A percentile compares a stretch with the other conserved stretches of the same genome.
These are phyloP conservation scores for Dendrocalamus sinicus DNA, from an alignment of 176 grass and related monocot species.

Conservation along the genomic window DNA sequence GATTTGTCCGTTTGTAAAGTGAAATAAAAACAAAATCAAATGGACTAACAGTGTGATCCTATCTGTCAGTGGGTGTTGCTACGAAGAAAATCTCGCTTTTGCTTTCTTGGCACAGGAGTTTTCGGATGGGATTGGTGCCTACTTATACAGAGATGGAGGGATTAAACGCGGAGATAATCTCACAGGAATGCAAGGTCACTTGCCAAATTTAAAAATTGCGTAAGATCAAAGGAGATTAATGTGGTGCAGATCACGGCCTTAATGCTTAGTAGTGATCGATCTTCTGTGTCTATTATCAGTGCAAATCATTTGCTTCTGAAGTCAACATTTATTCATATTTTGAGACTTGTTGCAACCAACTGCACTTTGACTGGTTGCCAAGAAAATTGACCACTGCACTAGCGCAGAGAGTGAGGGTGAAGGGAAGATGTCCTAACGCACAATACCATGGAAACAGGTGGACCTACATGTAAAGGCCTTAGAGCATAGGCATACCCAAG, in stretches of 20 bases:
- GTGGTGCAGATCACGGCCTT: conserved; percentile 45
- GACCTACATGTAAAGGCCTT: background rate
- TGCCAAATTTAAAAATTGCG: conserved; percentile 41
- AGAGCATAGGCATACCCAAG: background rate
- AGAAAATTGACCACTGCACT: background rate
- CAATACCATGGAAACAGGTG: background rate
- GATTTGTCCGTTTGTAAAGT: background rate
- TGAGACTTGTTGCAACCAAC: background rate
- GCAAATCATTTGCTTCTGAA: background rate
- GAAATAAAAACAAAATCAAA: background rate
- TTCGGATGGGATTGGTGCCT: background rate
- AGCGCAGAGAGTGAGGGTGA: background rate
- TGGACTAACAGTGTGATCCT: background rate
- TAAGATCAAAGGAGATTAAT: conserved; percentile 45
- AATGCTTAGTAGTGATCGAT: conserved; percentile 24
- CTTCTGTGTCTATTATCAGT: background rate
- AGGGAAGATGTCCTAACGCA: background rate
- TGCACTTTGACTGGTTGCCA: background rate
- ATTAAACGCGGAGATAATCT: conserved; percentile 37
- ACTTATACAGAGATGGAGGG: conserved; percentile 39
- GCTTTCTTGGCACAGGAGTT: conserved; percentile 19
- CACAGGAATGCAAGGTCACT: conserved; percentile 13
- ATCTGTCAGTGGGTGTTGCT: background rate
- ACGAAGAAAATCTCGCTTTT: background rate
- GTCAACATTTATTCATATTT: background rate